These are phyloP conservation scores for Hypoxylon fuscum DNA, from an alignment of 495 filamentous ascomycete genomes.

Conservation along the genomic window DNA sequence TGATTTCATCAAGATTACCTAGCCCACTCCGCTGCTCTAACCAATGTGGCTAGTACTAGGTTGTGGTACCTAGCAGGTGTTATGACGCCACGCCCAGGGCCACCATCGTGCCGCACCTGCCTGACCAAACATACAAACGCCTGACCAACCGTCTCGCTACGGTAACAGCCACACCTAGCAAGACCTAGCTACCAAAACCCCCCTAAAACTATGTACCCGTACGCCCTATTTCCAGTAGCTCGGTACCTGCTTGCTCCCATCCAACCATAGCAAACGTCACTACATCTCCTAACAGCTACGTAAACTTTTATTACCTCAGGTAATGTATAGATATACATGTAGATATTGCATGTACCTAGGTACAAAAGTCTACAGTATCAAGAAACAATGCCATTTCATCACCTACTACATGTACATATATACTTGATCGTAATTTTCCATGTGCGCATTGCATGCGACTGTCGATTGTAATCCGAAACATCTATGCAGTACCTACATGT, in stretches of 20 bases:
- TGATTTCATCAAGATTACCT: conserved; percentile 40
- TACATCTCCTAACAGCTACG: conserved; percentile 17
- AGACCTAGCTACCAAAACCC: not conserved
- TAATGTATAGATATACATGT: too few species aligned
- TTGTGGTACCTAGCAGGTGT: conserved; percentile 30
- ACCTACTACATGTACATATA: not conserved
- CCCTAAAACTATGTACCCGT: not conserved
- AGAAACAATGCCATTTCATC: not conserved
- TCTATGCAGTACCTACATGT: conserved; percentile 2
- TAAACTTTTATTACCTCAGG: not conserved
- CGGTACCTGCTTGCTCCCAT: not conserved
- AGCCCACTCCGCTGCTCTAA: conserved; percentile 5
- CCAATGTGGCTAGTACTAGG: conserved; percentile 34
- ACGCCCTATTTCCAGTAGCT: not conserved
- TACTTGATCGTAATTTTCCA: not conserved
- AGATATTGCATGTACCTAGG: too few species aligned
- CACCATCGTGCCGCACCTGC: conserved; percentile 35
- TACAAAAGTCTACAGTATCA: too few species aligned
- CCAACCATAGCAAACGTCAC: conserved; percentile 24
- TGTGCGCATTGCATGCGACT: conserved; percentile 10
- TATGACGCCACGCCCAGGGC: conserved; percentile 39
- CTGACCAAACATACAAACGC: conserved; percentile 22
- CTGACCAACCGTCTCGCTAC: too few species aligned
- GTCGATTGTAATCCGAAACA: conserved; percentile 24
- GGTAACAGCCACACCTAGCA: conserved; percentile 26